phyloP scores from a whole-genome alignment of 345 rosid species.

The Pseudoturritis turrita region DNA sequence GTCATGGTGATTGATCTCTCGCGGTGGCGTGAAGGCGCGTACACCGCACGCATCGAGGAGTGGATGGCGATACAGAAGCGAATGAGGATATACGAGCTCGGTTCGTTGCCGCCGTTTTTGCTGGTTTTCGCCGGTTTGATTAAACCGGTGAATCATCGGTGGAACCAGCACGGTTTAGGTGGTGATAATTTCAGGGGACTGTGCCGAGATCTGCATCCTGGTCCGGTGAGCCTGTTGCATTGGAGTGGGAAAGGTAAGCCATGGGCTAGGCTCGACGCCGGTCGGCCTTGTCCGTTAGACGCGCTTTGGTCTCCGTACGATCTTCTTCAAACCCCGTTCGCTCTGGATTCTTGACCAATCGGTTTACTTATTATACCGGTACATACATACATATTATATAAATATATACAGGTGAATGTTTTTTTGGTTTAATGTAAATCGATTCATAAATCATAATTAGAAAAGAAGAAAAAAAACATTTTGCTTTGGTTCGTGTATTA shows the following conservation, averaged over 20 bases:
- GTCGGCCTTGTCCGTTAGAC: constrained; percentile 59
- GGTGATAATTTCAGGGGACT: constrained; percentile 61
- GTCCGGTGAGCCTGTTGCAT: constrained; percentile 59
- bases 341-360: constrained; percentile 44
- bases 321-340: constrained; percentile 51
- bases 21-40: constrained; percentile 73
- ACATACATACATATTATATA: constrained; percentile 14
- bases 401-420: constrained; percentile 11
- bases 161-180: constrained; percentile 80
- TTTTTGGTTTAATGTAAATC: constrained; percentile 14
- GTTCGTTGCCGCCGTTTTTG: constrained; percentile 75
- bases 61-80: constrained; percentile 84
- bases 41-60: constrained; percentile 67
- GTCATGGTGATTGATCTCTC: constrained; percentile 90
- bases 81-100: constrained; percentile 69
- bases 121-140: constrained; percentile 69
- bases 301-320: constrained; percentile 64
- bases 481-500: background rate
- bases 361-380: constrained; percentile 16
- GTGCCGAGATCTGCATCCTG: constrained; percentile 56
- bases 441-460: constrained; percentile 3
- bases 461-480: background rate
- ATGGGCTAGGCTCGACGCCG: constrained; percentile 61
- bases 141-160: constrained; percentile 65
- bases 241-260: constrained; percentile 81